Base-by-base conservation (phyloP, 2,329 filamentous ascomycete species). In the Verticillium dahliae region DNA sequence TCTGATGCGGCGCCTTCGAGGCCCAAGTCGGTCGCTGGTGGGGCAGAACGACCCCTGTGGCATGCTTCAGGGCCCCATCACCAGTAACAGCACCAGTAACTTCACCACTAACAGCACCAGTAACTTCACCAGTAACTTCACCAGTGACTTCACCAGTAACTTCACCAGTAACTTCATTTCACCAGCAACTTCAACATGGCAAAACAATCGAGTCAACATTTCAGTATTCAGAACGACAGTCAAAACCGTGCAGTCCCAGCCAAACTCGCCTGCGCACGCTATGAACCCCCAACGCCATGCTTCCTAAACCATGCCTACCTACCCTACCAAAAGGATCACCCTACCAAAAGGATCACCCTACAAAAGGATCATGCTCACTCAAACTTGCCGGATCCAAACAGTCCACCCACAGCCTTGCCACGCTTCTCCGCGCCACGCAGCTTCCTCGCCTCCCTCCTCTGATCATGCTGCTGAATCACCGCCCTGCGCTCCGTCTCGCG, bases 331-430 rank as follows among this genome's bases (percentile, higher is more conserved):
- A 13, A 50, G 6, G 11, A 27, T 22, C 18, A 5, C n/a, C 41
- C 35, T 7, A 7, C 35, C 35, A 6, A 37, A 41, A 15, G 6
- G 18, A 18, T 38, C 39, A 41, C 3, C 6, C 39, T n/a, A 15
- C 39, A n/a, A 15, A 4, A 11, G 1, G 22, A 54, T n/a, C 27
- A 38, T 15, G 35, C 61, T 63, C 57, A 82, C 72, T 82, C 82
- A 72, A 85, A 85, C 65, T 74, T 77, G 7, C 85, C 85, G 37
- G 75, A 78, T 0, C 81, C 83, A 73, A 89, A 80, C 64, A 89
- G 68, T 1, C 84, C 84, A 6, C 84, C 82, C 0, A 88, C 83
- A 15, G 79, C 78, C 65, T 82, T 81, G 34, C 81, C 75, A 69
- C 86, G 76, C 58, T 75, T 81, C 74, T 85, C 82, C 1, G 81